Evolutionary conservation across 768 basidiomycete species (phyloP).

Genomic region (Tephrocybe sp.): DNA sequence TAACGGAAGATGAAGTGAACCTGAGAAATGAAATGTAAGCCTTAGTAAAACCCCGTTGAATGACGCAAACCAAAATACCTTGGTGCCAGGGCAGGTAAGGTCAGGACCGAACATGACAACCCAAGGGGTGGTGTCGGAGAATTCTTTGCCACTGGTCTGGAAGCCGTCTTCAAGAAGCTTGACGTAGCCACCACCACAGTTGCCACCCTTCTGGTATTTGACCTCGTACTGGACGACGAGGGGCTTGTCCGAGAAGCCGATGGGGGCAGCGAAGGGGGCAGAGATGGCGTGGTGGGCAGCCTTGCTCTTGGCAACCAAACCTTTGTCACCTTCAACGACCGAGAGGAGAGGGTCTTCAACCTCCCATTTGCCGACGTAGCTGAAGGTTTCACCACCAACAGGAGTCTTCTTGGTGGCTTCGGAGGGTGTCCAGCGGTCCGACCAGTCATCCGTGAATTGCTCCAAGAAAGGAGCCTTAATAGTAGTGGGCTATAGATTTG

Average conservation of each 20-base stretch:
- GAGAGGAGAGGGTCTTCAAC: constrained; percentile 84
- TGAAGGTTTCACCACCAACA: constrained; percentile 93
- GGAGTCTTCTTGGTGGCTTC: constrained; percentile 98
- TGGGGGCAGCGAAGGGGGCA: constrained; percentile 74
- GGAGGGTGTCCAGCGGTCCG: constrained; percentile 92
- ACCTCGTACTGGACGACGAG: constrained; percentile 98
- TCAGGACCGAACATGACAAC: constrained; percentile 98
- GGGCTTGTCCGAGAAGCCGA: constrained; percentile 81
- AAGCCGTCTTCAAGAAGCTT: constrained; percentile 94
- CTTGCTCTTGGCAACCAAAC: constrained; percentile 93
- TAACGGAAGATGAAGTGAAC: constrained; percentile 99
- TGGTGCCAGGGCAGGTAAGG: constrained; percentile 87
- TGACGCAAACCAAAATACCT: constrained; percentile 41
- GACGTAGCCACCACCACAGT: constrained; percentile 98
- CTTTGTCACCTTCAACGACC: constrained; percentile 82
- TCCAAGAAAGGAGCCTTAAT: constrained; percentile 92
- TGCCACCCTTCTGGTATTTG: constrained; percentile 98
- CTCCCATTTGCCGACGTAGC: constrained; percentile 96
- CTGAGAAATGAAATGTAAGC: constrained; percentile 32
- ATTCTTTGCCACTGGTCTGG: constrained; percentile 91
- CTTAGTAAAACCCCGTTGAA: not conserved
- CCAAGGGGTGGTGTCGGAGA: constrained; percentile 92
- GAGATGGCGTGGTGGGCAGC: constrained; percentile 99
- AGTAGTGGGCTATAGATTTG: constrained; percentile 54
- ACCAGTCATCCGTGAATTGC: constrained; percentile 92